Conservation (phyloP, 805 yeast species). For the Barnettozyma wickerhamii region DNA sequence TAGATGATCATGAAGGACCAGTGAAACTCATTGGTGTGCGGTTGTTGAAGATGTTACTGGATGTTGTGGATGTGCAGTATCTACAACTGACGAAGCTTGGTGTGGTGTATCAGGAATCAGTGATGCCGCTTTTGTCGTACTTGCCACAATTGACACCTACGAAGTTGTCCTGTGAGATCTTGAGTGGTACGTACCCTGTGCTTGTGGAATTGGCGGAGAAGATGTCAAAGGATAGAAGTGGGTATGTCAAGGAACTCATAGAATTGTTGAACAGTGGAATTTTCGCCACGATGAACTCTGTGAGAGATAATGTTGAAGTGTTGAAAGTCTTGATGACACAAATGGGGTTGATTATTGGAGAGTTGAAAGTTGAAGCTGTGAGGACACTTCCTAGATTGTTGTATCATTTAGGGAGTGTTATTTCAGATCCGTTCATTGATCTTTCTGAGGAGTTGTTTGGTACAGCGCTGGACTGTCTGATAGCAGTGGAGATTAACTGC, state of each 20-base stretch:
- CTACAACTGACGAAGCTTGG: slow-evolving; percentile 17
- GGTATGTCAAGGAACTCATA: slow-evolving; percentile 6
- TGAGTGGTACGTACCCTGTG: slow-evolving; percentile 15
- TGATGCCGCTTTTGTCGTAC: slow-evolving; percentile 22
- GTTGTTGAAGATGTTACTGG: slow-evolving; percentile 14
- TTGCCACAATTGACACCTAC: slow-evolving; percentile 24
- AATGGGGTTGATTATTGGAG: slow-evolving; percentile 4
- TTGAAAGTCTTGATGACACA: slow-evolving; percentile 12
- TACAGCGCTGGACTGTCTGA: slow-evolving; percentile 11
- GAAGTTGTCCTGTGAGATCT: slow-evolving; percentile 12
- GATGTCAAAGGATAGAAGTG: background rate
- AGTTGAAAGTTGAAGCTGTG: slow-evolving; percentile 7
- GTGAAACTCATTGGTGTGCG: slow-evolving; percentile 22
- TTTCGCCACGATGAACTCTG: slow-evolving; percentile 15
- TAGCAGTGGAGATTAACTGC: slow-evolving; percentile 14
- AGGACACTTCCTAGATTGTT: slow-evolving; percentile 20
- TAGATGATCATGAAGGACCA: slow-evolving; percentile 27
- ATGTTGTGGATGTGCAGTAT: slow-evolving; percentile 13
- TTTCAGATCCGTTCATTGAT: slow-evolving; percentile 23
- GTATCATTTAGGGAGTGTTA: slow-evolving; percentile 17
- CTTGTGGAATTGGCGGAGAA: slow-evolving; percentile 11
- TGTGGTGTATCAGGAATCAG: slow-evolving; percentile 18
- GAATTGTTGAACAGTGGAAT: slow-evolving; percentile 18
- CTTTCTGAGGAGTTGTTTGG: slow-evolving; percentile 11
- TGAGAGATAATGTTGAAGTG: slow-evolving; percentile 18